Evolutionary conservation across 768 basidiomycete species (phyloP).

Genomic region (Amanita rubescens): DNA sequence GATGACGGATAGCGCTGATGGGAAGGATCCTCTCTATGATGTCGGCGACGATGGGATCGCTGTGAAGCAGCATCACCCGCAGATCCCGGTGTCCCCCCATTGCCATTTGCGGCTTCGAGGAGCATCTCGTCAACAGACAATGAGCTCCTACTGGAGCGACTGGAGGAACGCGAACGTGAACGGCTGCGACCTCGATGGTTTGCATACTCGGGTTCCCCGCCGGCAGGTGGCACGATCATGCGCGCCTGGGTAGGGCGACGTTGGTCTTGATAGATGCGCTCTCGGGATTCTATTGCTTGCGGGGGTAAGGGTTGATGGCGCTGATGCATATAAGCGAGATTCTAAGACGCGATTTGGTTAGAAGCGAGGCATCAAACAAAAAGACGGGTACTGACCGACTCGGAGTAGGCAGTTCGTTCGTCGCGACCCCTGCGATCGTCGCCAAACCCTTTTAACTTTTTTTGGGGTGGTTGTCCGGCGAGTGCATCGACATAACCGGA

Average conservation of each 20-base stretch:
- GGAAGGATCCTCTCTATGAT: not conserved
- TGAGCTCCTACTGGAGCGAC: conserved; percentile 28
- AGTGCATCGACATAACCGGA: conserved; percentile 12
- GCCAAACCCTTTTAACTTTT: conserved; percentile 36
- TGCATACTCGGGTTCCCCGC: conserved; percentile 6
- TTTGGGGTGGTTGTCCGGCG: conserved; percentile 40
- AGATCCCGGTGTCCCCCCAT: not conserved
- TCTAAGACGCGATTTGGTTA: conserved; percentile 5
- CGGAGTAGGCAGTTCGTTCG: conserved; percentile 21
- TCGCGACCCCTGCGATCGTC: conserved; percentile 23
- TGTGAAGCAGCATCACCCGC: conserved; percentile 1
- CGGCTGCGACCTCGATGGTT: conserved; percentile 11
- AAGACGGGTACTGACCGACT: conserved; percentile 20
- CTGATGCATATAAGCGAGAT: conserved; percentile 7
- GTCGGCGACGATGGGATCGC: conserved; percentile 4
- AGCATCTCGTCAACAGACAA: conserved; percentile 41
- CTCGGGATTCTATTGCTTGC: conserved; percentile 6
- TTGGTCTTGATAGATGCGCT: conserved; percentile 6
- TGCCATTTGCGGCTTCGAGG: conserved; percentile 19
- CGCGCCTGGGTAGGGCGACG: conserved; percentile 5
- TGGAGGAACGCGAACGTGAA: conserved; percentile 24
- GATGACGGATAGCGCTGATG: conserved; percentile 1
- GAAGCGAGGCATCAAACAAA: not conserved
- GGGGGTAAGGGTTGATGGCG: conserved; percentile 7
- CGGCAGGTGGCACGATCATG: conserved; percentile 8